Percentiles rank a stretch among this genome's conserved stretches.
phyloP scores from a whole-genome alignment of 139 green algal genomes.

The Closterium sp. region DNA sequence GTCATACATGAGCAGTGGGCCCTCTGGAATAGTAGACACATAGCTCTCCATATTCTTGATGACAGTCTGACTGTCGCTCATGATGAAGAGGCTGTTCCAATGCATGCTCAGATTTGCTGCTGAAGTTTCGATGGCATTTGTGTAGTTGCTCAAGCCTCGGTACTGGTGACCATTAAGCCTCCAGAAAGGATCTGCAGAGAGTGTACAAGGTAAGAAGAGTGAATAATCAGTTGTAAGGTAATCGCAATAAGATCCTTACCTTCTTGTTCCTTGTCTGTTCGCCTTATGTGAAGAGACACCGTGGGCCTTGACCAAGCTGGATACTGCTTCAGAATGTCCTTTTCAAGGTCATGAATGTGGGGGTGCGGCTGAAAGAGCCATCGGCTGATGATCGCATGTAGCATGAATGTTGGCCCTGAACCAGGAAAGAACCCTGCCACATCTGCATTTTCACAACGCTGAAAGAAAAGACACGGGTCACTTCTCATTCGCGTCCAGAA shows the following conservation, averaged over 20 bases:
- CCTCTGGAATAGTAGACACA: background rate
- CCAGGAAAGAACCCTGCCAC: background rate
- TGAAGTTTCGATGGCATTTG: background rate
- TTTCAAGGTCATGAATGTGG: conserved; percentile 6
- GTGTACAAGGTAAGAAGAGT: background rate
- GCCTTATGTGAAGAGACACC: background rate
- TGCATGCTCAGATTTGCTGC: background rate
- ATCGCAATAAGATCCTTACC: background rate
- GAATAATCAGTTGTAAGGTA: background rate
- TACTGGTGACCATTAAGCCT: background rate
- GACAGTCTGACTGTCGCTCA: conserved; percentile 14
- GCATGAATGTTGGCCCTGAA: background rate
- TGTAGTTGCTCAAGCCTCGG: conserved; percentile 5
- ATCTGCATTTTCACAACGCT: background rate
- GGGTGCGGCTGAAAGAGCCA: background rate
- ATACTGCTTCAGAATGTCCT: background rate
- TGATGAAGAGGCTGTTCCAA: background rate
- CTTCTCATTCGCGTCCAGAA: background rate
- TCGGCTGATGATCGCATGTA: background rate
- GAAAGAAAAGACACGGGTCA: background rate
- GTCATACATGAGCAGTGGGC: background rate
- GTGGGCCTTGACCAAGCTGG: background rate
- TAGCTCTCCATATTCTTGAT: background rate
- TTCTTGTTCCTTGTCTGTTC: conserved; percentile 21
- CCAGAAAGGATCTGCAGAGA: conserved; percentile 1